These are phyloP conservation scores for Colletotrichum sp. DNA, from an alignment of 2,329 filamentous ascomycete species.

Conservation along the genomic window DNA sequence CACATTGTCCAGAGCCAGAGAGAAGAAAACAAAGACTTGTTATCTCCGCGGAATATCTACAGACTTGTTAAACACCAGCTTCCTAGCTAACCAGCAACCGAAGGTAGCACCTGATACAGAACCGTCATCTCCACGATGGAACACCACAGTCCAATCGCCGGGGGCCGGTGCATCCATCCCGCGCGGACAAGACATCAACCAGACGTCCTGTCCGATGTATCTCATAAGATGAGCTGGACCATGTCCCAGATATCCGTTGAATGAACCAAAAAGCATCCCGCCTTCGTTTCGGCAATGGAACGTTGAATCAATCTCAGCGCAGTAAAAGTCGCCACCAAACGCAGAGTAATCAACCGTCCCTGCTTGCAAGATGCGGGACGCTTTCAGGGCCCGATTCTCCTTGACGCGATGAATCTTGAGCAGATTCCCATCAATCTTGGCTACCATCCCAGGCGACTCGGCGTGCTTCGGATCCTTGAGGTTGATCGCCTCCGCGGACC, in stretches of 20 bases:
- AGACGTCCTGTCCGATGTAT: slow-evolving; percentile 42
- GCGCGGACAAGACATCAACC: slow-evolving; percentile 39
- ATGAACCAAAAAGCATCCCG: slow-evolving; percentile 44
- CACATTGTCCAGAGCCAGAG: not conserved
- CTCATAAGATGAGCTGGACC: slow-evolving; percentile 41
- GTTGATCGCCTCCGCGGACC: slow-evolving; percentile 26
- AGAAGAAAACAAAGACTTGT: not conserved
- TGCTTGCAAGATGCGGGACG: not conserved
- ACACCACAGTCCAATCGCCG: slow-evolving; percentile 46
- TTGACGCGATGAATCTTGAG: slow-evolving; percentile 28
- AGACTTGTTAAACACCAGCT: slow-evolving; percentile 3
- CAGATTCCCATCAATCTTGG: slow-evolving; percentile 32
- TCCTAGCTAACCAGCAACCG: slow-evolving; percentile 45
- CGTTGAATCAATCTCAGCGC: slow-evolving; percentile 38
- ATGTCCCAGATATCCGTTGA: slow-evolving; percentile 44
- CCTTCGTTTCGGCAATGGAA: slow-evolving; percentile 37
- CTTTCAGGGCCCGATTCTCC: slow-evolving; percentile 22
- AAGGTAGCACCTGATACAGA: slow-evolving; percentile 31
- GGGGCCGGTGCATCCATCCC: slow-evolving; percentile 45
- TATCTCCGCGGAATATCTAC: not conserved
- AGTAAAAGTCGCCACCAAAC: slow-evolving; percentile 36
- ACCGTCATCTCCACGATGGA: slow-evolving; percentile 30
- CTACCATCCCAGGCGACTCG: slow-evolving; percentile 27
- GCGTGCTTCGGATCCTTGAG: slow-evolving; percentile 23
- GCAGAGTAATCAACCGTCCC: slow-evolving; percentile 26